Evolutionary conservation across 2,329 filamentous ascomycete species (phyloP).

Genomic region (Xylaria sp.): DNA sequence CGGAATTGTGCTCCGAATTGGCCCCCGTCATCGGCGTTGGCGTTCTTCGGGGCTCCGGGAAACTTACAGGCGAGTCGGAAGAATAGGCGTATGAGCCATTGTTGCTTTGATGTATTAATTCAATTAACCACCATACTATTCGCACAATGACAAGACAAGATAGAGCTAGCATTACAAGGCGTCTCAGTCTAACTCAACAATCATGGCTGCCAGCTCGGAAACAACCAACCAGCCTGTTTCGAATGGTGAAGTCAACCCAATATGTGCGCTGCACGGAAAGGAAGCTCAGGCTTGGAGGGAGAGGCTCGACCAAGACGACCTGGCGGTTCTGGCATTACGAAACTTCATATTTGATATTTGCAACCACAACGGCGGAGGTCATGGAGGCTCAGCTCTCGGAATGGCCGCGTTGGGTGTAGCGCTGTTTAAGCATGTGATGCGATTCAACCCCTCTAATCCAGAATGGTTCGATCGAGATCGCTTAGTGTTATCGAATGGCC

Average conservation of each 20-base stretch:
- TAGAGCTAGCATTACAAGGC: background rate
- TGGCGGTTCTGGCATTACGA: constrained; percentile 23
- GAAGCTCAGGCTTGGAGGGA: constrained; percentile 7
- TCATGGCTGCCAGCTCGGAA: background rate
- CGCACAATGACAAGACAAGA: background rate
- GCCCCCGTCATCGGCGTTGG: background rate
- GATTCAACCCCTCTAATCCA: background rate
- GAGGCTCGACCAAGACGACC: constrained; percentile 24
- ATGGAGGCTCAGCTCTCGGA: background rate
- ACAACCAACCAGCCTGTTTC: background rate
- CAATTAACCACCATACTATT: too few species aligned
- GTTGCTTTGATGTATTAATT: too few species aligned
- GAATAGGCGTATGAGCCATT: too few species aligned
- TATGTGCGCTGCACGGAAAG: background rate
- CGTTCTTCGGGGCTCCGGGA: too few species aligned
- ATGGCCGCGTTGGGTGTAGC: background rate
- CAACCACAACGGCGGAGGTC: constrained; percentile 13
- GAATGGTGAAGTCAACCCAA: constrained; percentile 2
- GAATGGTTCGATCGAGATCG: constrained; percentile 16
- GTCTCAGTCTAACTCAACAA: too few species aligned
- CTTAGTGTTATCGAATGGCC: constrained; percentile 6
- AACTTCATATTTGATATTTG: constrained; percentile 17
- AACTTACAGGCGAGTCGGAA: too few species aligned
- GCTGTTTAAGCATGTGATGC: background rate
- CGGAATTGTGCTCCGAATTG: constrained; percentile 8